A percentile compares a stretch with the other conserved stretches of the same genome.
phyloP scores from a whole-genome alignment of 345 rosid species.

The Gossypium thurberi region DNA sequence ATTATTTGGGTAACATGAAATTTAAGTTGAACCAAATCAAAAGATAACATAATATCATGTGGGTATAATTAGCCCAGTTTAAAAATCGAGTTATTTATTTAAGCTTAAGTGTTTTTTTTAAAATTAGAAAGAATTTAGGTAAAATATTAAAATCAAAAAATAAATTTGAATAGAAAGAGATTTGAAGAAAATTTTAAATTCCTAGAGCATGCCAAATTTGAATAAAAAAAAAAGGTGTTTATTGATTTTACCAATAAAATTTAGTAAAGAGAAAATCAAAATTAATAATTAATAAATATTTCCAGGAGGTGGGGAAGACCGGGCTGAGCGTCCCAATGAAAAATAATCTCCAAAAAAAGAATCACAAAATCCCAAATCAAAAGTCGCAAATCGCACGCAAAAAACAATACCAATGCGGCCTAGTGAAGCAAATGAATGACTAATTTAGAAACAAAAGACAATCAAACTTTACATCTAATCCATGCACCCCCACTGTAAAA shows the following conservation, averaged over 20 bases:
- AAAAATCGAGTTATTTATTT: accelerated
- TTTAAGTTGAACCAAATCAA: neutral
- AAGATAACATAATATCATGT: neutral
- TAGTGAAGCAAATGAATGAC: neutral
- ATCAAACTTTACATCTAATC: neutral
- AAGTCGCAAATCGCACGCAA: neutral
- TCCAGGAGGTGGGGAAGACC: neutral
- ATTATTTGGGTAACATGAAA: neutral
- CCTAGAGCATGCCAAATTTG: too few species aligned
- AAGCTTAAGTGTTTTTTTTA: too few species aligned
- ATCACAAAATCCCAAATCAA: neutral
- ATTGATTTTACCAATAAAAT: too few species aligned
- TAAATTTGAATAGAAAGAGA: too few species aligned
- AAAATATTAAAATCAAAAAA: too few species aligned
- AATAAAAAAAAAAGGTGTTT: too few species aligned
- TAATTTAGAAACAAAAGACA: neutral
- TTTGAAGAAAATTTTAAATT: too few species aligned
- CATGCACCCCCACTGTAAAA: neutral
- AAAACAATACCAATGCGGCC: neutral
- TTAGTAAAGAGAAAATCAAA: neutral
- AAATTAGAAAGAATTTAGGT: too few species aligned
- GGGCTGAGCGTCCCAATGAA: neutral
- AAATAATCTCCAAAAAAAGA: neutral
- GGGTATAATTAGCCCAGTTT: accelerated
- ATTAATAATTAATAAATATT: too few species aligned